Evolutionary conservation across 345 rosid genomes (phyloP).

Genomic region (Eucalyptus marginata): DNA sequence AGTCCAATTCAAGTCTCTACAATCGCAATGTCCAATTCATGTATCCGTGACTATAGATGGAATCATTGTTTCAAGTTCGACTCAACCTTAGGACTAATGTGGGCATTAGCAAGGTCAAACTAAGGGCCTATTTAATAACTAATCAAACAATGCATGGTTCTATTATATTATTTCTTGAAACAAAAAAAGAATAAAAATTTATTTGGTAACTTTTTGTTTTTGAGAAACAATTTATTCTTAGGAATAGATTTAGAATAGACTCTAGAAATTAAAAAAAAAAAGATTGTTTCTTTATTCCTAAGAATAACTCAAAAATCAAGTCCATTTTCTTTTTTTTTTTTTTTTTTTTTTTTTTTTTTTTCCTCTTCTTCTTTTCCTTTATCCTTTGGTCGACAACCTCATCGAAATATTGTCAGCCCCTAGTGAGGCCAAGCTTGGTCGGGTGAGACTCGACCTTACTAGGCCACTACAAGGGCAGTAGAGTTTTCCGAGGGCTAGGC

Average conservation of each 20-base stretch:
- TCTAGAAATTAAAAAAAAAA: no score
- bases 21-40: not conserved
- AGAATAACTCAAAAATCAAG: no score
- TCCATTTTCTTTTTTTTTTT: no score
- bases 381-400: accelerated
- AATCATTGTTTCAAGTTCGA: not conserved
- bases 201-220: no score
- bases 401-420: accelerated
- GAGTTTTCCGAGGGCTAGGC: no score
- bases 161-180: no score
- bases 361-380: no score
- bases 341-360: no score
- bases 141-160: accelerated
- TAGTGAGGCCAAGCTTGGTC: accelerated
- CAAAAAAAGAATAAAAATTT: no score
- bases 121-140: no score
- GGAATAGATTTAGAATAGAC: accelerated
- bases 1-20: not conserved
- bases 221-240: accelerated
- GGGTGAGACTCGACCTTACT: accelerated
- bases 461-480: accelerated
- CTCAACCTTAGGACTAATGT: not conserved
- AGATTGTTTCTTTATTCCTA: no score
- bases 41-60: not conserved
- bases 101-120: not conserved